Base-by-base conservation (phyloP, 768 basidiomycete genomes). In the Pleurotus platypus region DNA sequence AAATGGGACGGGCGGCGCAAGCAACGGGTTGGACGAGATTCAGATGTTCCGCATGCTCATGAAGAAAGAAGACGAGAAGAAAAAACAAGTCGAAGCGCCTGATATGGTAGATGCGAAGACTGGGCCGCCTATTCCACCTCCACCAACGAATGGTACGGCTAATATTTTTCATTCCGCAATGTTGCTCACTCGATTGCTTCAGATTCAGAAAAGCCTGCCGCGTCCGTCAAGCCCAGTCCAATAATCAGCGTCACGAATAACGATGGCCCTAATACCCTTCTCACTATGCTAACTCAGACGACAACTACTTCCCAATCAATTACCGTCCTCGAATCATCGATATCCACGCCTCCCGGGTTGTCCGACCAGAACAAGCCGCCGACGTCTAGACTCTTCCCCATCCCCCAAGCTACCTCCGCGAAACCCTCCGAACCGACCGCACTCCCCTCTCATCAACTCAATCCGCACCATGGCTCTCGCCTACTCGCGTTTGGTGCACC, bases 1-100 rank as follows among this genome's bases (percentile, higher is more conserved):
- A 9, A 42, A 39, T 22, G 27, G 20, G 12, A n/a, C 9, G 6
- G 39, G 24, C 15, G 4, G 22, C 20, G 51, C 35, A n/a, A 68
- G 77, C 30, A 75, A 71, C 42, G 79, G 74, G 12, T 69, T 93
- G 58, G 90, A 93, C 65, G 91, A 93, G 71, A 92, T 93, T 22
- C 90, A 92, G 59, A 70, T 89, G 38, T 92, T 93, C 79, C 88
- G 86, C 61, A 62, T 91, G 63, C 75, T 92, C 75, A 92, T 93
- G 87, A 90, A 89, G 69, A 77, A 82, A 58, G 89, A 90, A 63
- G 84, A 89, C 59, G 75, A 78, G 58, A 78, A 73, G 61, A 78
- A 76, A 60, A 71, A 68, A 48, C 37, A 54, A 26, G 60, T 57
- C 0, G 74, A 75, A 15, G 60, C 57, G 26, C 48, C 54, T 38